Evolutionary conservation across 805 yeast species (phyloP).

Genomic region (Monosporozyma unispora): DNA sequence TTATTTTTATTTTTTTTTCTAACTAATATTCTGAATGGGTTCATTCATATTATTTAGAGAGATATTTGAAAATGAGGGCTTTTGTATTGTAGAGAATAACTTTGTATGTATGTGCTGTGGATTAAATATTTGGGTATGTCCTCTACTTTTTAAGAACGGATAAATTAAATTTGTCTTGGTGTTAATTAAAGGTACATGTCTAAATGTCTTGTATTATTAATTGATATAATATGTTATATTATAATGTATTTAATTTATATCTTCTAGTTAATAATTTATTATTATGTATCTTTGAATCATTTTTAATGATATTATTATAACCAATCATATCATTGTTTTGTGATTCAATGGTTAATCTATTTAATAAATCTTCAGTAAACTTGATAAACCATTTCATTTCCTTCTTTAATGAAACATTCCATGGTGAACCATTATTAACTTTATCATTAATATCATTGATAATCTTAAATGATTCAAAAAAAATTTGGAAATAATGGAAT

Average conservation of each 20-base stretch:
- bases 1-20: constrained; percentile 11
- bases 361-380: not conserved
- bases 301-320: not conserved
- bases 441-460: not conserved
- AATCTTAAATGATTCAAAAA: constrained; percentile 2
- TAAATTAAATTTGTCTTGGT: too few relatives aligned
- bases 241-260: constrained; percentile 3
- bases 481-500: constrained; percentile 1
- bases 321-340: not conserved
- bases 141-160: too few relatives aligned
- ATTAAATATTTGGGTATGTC: not conserved
- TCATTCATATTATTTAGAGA: constrained; percentile 14
- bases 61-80: not conserved
- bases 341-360: not conserved
- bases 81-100: not conserved
- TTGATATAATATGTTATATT: not conserved
- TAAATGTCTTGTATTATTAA: not conserved
- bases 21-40: constrained; percentile 18
- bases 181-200: not conserved
- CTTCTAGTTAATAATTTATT: not conserved
- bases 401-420: not conserved
- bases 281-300: not conserved
- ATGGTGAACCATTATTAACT: not conserved
- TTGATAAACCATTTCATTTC: not conserved
- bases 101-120: not conserved